Conservation (phyloP, 805 yeast species). For the Wickerhamomyces chambardii region DNA sequence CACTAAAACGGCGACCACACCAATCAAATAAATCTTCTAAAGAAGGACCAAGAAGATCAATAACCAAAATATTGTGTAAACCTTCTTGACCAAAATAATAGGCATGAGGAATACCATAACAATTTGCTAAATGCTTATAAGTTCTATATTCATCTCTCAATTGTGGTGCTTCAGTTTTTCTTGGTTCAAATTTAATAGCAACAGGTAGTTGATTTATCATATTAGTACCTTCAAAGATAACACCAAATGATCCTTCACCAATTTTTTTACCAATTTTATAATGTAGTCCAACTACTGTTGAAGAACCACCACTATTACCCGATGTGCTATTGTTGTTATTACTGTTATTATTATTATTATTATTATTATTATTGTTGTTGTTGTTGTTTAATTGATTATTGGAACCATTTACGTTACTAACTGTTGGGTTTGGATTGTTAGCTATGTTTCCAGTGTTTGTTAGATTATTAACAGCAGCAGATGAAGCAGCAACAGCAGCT, state of each 20-base stretch:
- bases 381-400: no score
- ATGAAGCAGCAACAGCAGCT: slow-evolving; percentile 19
- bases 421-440: slow-evolving; percentile 2
- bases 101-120: slow-evolving; percentile 73
- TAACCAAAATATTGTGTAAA: slow-evolving; percentile 65
- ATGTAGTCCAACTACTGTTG: slow-evolving; percentile 47
- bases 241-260: slow-evolving; percentile 85
- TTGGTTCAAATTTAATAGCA: slow-evolving; percentile 75
- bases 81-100: slow-evolving; percentile 86
- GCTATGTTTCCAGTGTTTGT: slow-evolving; percentile 9
- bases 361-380: slow-evolving; percentile 1
- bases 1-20: slow-evolving; percentile 72
- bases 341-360: neutral
- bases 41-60: slow-evolving; percentile 74
- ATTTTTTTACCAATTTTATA: slow-evolving; percentile 77
- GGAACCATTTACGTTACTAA: neutral
- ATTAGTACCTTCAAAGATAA: slow-evolving; percentile 75
- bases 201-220: slow-evolving; percentile 52
- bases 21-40: slow-evolving; percentile 79
- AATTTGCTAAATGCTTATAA: slow-evolving; percentile 59
- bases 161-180: slow-evolving; percentile 80
- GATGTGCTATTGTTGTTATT: neutral
- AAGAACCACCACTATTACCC: neutral
- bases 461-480: slow-evolving; percentile 18
- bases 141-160: slow-evolving; percentile 75